Base-by-base conservation (phyloP, 225 moss, liverwort and hornwort species). In the Neckera pumila region DNA sequence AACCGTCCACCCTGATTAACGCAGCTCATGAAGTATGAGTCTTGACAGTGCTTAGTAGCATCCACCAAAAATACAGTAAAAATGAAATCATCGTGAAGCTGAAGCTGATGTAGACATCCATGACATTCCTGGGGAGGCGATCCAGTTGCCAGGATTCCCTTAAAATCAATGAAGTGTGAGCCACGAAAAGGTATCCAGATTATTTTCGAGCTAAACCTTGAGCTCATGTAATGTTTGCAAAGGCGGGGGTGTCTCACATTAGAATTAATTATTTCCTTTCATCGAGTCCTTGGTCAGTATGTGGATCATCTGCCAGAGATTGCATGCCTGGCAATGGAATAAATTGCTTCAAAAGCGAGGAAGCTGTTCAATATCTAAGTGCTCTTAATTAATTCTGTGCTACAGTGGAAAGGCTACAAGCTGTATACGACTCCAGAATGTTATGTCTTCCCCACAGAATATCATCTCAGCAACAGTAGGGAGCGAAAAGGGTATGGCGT, bases 1-100 rank as follows among this genome's bases (percentile, higher is more conserved):
- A 93, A 57, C 92, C 92, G 56, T 89, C 89, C 89, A 89, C 88
- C 82, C 93, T 93, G 66, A 62, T 64, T 8, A 71, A 86, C 57
- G 49, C 36, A 83, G 26, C 31, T 43, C 88, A 78, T 19, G 9
- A 87, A 69, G 57, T 56, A 38, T 64, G 76, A 80, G 56, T 77
- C 76, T 65, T 33, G 83, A 78, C 61, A 89, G 76, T 58, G 51
- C 31, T 82, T 72, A 38, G 66, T 45, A 87, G 38, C 43, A 65
- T 57, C 45, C 83, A 76, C 31, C 59, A 66, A 65, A 88, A 45
- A 64, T 17, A 36, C 71, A 67, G 38, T 40, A 83, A 45, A 76
- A 86, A 22, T 34, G 40, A 89, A 78, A 67, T 53, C n/a, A 6
- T 87, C 26, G 60, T 79, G 83, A 49, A 56, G 86, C 45, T 71